Base-by-base conservation (phyloP, 805 yeast genomes). In the Lipomyces spencermartinsiae region DNA sequence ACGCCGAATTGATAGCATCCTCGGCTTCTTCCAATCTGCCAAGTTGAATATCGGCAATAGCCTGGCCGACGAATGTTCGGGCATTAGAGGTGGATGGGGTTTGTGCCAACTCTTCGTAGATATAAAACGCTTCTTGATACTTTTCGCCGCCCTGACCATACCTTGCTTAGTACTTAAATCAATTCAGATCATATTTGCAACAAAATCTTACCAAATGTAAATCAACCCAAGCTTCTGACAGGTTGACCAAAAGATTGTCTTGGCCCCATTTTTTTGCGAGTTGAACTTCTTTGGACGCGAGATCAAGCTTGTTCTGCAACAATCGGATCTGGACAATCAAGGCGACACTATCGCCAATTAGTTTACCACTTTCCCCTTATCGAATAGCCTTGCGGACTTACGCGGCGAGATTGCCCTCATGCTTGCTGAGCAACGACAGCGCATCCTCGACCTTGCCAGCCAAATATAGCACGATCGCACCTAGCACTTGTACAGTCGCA, bases 11-110 rank as follows among this genome's bases (percentile, higher is more conserved):
- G 35, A 82, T 64, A 12, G 79, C 81, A 70, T 91, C 91, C 67
- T 85, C 84, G 9, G 97, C 93, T 79, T 94, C 98, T 1, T 93
- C 94, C 65, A 86, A 81, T 75, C 93, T 90, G 61, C 88, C 86
- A 77, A 92, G 85, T 80, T 91, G 92, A 74, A 93, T 80, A 70
- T 93, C 92, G 68, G 93, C 83, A 10, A 88, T 89, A 57, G 92
- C 84, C 75, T 92, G 86, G 53, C 90, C 88, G 46, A 86, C 74
- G 73, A 90, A 83, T 19, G 85, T 80, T 73, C 85, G 84, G 75
- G 83, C 81, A 34, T 83, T 78, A 43, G 80, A 77, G 59, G 83
- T 76, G 59, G 82, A 83, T 67, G 83, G 82, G 43, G 86, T 84
- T 67, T 90, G 87, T 56, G 92, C 83, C 66, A 90, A 82, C 79